phyloP scores from a whole-genome alignment of 371 early-diverging fungal genomes.

The Lichtheimia ramosa region DNA sequence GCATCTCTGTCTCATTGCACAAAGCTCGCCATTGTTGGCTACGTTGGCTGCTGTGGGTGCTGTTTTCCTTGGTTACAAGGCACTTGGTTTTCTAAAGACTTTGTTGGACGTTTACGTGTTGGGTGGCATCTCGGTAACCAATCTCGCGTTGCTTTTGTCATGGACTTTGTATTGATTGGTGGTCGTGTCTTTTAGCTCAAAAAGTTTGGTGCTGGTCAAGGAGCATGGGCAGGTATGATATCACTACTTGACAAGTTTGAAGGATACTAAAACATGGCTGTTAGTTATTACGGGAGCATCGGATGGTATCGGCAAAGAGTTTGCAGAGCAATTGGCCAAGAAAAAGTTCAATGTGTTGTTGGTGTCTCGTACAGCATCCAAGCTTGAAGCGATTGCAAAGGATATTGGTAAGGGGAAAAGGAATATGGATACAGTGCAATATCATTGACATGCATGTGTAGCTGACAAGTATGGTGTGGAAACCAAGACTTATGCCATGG shows the following conservation, averaged over 20 bases:
- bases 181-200: constrained; percentile 50
- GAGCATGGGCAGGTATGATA: constrained; percentile 81
- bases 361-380: constrained; percentile 84
- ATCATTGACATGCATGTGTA: constrained; percentile 6
- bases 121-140: constrained; percentile 57
- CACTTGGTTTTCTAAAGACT: constrained; percentile 49
- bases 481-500: constrained; percentile 76
- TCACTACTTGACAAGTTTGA: no score
- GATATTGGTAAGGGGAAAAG: constrained; percentile 58
- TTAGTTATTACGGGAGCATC: constrained; percentile 96
- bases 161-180: no score
- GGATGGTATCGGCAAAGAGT: constrained; percentile 97
- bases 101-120: constrained; percentile 60
- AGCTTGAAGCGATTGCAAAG: constrained; percentile 78
- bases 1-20: constrained; percentile 4
- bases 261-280: background rate
- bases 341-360: constrained; percentile 87
- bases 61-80: constrained; percentile 43
- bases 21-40: constrained; percentile 14
- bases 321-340: constrained; percentile 88
- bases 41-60: constrained; percentile 55
- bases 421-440: background rate
- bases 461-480: constrained; percentile 61
- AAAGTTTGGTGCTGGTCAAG: constrained; percentile 80
- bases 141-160: constrained; percentile 5